These are phyloP conservation scores for Ceratobasidium sp. DNA, from an alignment of 1,284 basidiomycete genomes.

Conservation along the genomic window DNA sequence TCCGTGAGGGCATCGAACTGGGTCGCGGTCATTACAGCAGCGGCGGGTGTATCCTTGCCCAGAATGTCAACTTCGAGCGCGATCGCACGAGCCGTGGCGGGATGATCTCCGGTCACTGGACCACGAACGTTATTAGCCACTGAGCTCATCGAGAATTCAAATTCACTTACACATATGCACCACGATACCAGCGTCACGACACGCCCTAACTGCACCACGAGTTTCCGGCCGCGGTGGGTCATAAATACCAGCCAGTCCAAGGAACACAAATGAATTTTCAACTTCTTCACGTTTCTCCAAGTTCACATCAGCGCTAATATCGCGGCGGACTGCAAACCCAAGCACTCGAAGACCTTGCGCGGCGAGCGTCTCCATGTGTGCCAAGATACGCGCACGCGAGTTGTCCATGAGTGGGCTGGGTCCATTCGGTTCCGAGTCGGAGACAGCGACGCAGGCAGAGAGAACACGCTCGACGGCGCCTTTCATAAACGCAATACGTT, in stretches of 20 bases:
- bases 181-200: constrained; percentile 74
- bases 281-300: constrained; percentile 64
- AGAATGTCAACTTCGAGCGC: constrained; percentile 68
- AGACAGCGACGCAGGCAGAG: constrained; percentile 63
- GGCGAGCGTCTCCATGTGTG: constrained; percentile 70
- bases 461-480: constrained; percentile 76
- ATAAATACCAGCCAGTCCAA: constrained; percentile 75
- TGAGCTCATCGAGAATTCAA: background rate
- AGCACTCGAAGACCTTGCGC: constrained; percentile 69
- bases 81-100: constrained; percentile 65
- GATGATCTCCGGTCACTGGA: constrained; percentile 59
- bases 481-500: constrained; percentile 65
- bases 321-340: constrained; percentile 59
- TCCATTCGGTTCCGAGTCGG: constrained; percentile 54
- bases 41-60: constrained; percentile 54
- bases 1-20: constrained; percentile 77
- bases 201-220: constrained; percentile 71
- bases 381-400: constrained; percentile 63
- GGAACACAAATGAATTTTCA: constrained; percentile 71
- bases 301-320: constrained; percentile 55
- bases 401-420: constrained; percentile 55
- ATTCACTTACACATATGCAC: constrained; percentile 71
- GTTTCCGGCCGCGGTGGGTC: constrained; percentile 81
- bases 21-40: constrained; percentile 65
- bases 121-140: background rate